Base-by-base conservation (phyloP, 176 grass and related monocot species). In the Aegilops sharonensis region DNA sequence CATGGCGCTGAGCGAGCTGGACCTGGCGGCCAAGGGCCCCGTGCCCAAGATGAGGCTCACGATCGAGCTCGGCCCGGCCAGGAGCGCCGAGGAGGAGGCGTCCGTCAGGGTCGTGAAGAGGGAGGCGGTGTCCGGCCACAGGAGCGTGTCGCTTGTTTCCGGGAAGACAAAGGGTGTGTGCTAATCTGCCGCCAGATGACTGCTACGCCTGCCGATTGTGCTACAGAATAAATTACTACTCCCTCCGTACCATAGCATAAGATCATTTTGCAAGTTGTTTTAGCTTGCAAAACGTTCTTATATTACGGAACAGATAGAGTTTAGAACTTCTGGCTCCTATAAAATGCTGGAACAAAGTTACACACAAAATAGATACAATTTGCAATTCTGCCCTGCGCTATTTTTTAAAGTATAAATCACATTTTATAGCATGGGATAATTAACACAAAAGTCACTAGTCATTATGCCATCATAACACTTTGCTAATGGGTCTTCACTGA, bases 161-260 rank as follows among this genome's bases (percentile, higher is more conserved):
- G 94, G 69, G 43, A 97, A 97, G 79, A 97, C 94, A 5, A 97
- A 97, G 81, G 94, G 94, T 10, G 92, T 75, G 7, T 75, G 72
- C 72, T 75, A 75, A 24, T 89, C 42, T 90, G 43, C 31, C 23
- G 20, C 21, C 27, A 23, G 79, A 66, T 81, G 54, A 31, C 3
- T n/a, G 18, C 13, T n/a, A 8, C 23, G 37, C 78, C 57, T 30
- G 37, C 9, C 14, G 9, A 32, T 10, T 81, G 62, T 67, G 62
- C 14, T 13, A 66, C 27, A 43, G 36, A 67, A 78, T 60, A 77
- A 77, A 32, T 57, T 13, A 50, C 9, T 42, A 42, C 39, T 39
- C 39, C 39, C 39, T 40, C 8, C 39, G 9, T 40, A 2, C 9
- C 39, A 40, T 2, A 2, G 8, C 9, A 42, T 42, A 42, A 42